Base-by-base conservation (phyloP, 75 land plant species). In the Picea glauca region DNA sequence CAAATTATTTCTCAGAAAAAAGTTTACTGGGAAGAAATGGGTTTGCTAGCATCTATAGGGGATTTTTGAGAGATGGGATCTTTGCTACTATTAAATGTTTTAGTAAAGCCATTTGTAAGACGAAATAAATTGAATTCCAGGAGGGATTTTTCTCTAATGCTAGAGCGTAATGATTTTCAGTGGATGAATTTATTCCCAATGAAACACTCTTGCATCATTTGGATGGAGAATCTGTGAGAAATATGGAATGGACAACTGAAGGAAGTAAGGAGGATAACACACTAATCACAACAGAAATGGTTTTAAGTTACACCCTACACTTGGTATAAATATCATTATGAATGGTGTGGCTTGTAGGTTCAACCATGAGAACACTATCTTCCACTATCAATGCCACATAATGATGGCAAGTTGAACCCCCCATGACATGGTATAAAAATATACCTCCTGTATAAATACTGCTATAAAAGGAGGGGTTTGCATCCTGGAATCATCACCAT, bases 1-100 rank as follows among this genome's bases (percentile, higher is more conserved):
- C 26, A 26, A 26, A 26, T 26, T 26, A 26, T 26, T 26, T 26
- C 79, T 86, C 85, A 26, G 86, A 86, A 17, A 80, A 83, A 66
- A 79, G 78, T 43, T 58, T 86, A 46, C 79, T 86, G 72, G 79
- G 81, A 13, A 86, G 72, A 72, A 76, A 66, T 62, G 58, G 70
- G 26, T 26, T 26, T 26, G 26, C 26, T 26, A 26, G 26, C 26
- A 26, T 26, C 26, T 26, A 26, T 26, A 26, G 26, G 59, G 88
- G 84, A 62, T 75, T 81, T 58, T 62, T 86, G 20, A 63, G 82
- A 26, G 88, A 86, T 33, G 88, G 88, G 31, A 76, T 74, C 26
- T 18, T 77, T 14, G 81, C 75, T 20, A 62, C 79, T 9, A 56
- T 75, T 33, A 80, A 76, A 58, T 76, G 78, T 33, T 31, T 80